Evolutionary conservation across 169 alveolate genomes (phyloP), one percentile per base, ranked within the genome.

Genomic region (Pseudocohnilembus persalinus): DNA sequence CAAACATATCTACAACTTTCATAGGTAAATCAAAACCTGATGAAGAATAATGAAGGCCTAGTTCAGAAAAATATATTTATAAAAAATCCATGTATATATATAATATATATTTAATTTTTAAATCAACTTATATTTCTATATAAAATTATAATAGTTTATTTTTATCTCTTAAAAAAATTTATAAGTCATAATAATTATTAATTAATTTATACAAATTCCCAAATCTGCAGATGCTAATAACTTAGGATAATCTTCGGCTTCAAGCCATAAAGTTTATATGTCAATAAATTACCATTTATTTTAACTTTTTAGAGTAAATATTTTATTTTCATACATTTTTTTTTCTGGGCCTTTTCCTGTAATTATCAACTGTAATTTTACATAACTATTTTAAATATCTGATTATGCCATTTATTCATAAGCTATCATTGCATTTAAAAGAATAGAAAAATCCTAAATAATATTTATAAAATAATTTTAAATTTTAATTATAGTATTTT

Each of bases 1-100:
- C 97, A 75, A 93, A 93, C 99, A 98, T 97, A 88, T 97, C 98
- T 0, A 97, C 98, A 27, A 97, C 98, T 89, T 98, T 98, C 99
- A 98, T 98, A 20, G 99, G 99, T 25, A 97, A 89, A 88, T 98
- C 99, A 31, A 95, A 77, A n/a, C 99, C 98, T 65, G 92, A 75
- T 27, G 97, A 92, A 4, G 98, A 96, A 72, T 89, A 90, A 87
- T 97, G 99, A 27, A 97, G 85, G 20, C 68, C 68, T 49, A 20
- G n/a, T n/a, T n/a, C n/a, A n/a, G n/a, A n/a, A n/a, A n/a, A n/a
- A n/a, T n/a, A n/a, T n/a, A n/a, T n/a, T n/a, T n/a, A n/a, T n/a
- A n/a, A n/a, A n/a, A n/a, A n/a, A n/a, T n/a, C n/a, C n/a, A n/a
- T n/a, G n/a, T n/a, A n/a, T n/a, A n/a, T n/a, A n/a, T n/a, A n/a